A percentile compares a stretch with the other conserved stretches of the same genome.
Evolutionary conservation across 441 rosid genomes (phyloP).

Genomic region (Erodium trifolium): DNA sequence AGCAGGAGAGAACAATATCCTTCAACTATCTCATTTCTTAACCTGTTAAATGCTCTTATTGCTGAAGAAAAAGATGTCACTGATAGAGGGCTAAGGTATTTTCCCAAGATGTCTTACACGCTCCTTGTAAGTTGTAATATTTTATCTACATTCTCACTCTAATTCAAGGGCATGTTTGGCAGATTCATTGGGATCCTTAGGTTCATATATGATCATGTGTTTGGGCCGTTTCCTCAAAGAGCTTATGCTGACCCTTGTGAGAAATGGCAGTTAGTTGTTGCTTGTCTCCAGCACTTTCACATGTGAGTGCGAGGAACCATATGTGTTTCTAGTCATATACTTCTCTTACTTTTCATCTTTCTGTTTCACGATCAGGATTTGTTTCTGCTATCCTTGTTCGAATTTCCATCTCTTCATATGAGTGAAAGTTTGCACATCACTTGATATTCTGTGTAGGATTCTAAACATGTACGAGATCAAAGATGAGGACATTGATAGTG

Average conservation of each 20-base stretch:
- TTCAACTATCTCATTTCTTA: conserved; percentile 87
- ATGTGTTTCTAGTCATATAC: background rate
- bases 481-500: conserved; percentile 72
- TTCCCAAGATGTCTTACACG: conserved; percentile 16
- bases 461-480: conserved; percentile 71
- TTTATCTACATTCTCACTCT: conserved; percentile 17
- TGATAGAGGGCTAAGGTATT: conserved; percentile 89
- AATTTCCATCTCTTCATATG: conserved; percentile 7
- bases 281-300: conserved; percentile 95
- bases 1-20: conserved; percentile 91
- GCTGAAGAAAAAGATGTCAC: conserved; percentile 77
- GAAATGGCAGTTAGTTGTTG: conserved; percentile 90
- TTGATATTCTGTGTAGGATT: conserved; percentile 47
- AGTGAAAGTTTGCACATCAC: background rate
- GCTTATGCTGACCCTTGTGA: conserved; percentile 92
- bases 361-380: background rate
- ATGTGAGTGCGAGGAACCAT: conserved; percentile 38
- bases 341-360: conserved; percentile 4
- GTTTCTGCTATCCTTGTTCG: background rate
- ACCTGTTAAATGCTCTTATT: conserved; percentile 78
- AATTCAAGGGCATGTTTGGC: conserved; percentile 30
- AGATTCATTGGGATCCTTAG: conserved; percentile 92
- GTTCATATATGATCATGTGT: conserved; percentile 84
- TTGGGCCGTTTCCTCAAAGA: conserved; percentile 93
- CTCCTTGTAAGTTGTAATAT: conserved; percentile 19